Conservation (phyloP, 805 yeast genomes). For the Kurtzmaniella fragi region DNA sequence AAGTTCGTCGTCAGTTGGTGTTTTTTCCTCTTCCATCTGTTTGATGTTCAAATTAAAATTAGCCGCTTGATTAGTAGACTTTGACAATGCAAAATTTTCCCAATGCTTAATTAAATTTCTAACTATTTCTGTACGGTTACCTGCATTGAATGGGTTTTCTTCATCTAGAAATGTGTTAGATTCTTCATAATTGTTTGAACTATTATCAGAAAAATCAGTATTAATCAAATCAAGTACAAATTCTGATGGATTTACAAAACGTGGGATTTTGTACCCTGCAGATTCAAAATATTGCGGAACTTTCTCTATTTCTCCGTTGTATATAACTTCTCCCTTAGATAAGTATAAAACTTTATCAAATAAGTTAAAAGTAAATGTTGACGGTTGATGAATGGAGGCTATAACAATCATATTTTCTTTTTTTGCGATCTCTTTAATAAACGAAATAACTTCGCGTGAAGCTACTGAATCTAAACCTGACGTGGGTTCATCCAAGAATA, state of each 20-base stretch:
- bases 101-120: too few species aligned
- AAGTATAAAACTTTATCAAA: conserved; percentile 72
- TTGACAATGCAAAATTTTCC: too few species aligned
- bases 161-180: background rate
- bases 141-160: background rate
- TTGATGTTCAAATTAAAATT: too few species aligned
- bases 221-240: conserved; percentile 24
- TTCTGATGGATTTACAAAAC: conserved; percentile 21
- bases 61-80: too few species aligned
- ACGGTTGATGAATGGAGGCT: conserved; percentile 81
- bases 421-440: conserved; percentile 52
- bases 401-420: conserved; percentile 62
- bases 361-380: conserved; percentile 53
- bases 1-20: too few species aligned
- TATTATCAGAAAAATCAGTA: conserved; percentile 17
- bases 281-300: conserved; percentile 13
- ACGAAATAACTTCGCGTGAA: conserved; percentile 65
- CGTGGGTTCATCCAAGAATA: conserved; percentile 83
- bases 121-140: too few species aligned
- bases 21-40: too few species aligned
- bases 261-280: conserved; percentile 14
- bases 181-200: background rate
- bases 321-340: conserved; percentile 65
- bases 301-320: conserved; percentile 11
- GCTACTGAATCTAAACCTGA: conserved; percentile 81